phyloP scores from a whole-genome alignment of 805 yeast species.

The Yueomyces sp. region DNA sequence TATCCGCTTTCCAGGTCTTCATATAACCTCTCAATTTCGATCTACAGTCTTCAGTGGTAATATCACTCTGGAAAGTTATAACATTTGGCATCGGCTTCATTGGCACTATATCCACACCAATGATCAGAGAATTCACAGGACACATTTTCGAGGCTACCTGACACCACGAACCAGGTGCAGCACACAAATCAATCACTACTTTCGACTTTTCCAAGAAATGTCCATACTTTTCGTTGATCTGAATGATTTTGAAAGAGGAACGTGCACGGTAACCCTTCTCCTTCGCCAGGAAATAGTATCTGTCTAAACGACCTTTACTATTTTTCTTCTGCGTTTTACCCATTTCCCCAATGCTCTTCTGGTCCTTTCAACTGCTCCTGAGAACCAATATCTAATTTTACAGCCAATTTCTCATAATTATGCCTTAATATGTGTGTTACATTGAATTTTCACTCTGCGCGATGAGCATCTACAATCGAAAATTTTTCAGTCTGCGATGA shows the following conservation, averaged over 20 bases:
- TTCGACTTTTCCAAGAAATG: slow-evolving; percentile 89
- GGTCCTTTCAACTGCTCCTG: too few species aligned
- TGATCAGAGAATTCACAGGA: slow-evolving; percentile 84
- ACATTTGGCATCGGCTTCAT: slow-evolving; percentile 93
- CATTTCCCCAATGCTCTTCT: slow-evolving; percentile 29
- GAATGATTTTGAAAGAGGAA: slow-evolving; percentile 90
- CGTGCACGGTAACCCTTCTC: slow-evolving; percentile 99
- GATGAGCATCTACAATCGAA: too few species aligned
- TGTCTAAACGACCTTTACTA: slow-evolving; percentile 97
- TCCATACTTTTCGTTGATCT: slow-evolving; percentile 92
- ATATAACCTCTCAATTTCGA: slow-evolving; percentile 87
- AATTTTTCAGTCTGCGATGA: too few species aligned
- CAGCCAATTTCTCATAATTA: too few species aligned
- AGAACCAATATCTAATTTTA: not conserved
- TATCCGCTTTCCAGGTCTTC: slow-evolving; percentile 98
- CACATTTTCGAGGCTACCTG: slow-evolving; percentile 92
- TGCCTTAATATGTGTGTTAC: not conserved
- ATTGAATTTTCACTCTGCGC: not conserved
- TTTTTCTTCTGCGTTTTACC: slow-evolving; percentile 90
- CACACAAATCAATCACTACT: slow-evolving; percentile 95
- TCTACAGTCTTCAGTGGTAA: slow-evolving; percentile 96
- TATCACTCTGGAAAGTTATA: slow-evolving; percentile 90
- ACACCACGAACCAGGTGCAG: slow-evolving; percentile 99
- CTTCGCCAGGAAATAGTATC: slow-evolving; percentile 90
- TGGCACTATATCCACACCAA: slow-evolving; percentile 98